Evolutionary conservation across 768 basidiomycete genomes (phyloP), one percentile per base, ranked within the genome.

Genomic region (Leccinum fibrillosum): DNA sequence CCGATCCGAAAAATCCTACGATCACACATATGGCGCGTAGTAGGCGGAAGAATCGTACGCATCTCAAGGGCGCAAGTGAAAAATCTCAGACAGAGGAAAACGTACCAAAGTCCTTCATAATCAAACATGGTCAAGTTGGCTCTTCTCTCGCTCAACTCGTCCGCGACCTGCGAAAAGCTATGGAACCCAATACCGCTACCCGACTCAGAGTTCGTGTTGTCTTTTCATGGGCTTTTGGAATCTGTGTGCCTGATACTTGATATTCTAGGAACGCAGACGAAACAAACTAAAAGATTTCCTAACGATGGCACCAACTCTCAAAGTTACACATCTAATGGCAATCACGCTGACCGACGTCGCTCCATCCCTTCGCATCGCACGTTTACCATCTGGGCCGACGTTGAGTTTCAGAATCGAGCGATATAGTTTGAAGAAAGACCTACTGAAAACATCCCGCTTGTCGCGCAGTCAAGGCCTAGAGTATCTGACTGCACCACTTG

Each of bases 161-260:
- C 19, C 83, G 91, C 56, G 96, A 99, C 75, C 77, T 97, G 68
- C 81, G 97, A 67, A 91, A 92, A 74, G 92, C 97, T 59, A 92
- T 99, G 92, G 97, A 99, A 71, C 97, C 97, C 59, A 93, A 98
- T 68, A 99, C 97, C 13, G 97, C 96, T 19, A 88, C 87, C 61
- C 82, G 97, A 52, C 81, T 99, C n/a, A 86, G 78, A 75, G 95
- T 96, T 61, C 62, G 77, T 77, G 34, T 59, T 51, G 2, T 49
- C 49, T 30, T 52, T 45, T 23, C 26, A 49, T 13, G 23, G 11
- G 1, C 2, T 32, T 56, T 25, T 54, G 53, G 17, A 9, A 59
- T 21, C 26, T 52, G 19, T 30, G 58, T 55, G 53, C 49, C 59
- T 60, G 57, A 65, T 53, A 47, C 64, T 48, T 9, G 1, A 2